Percentiles rank a stretch among this genome's conserved stretches.
These are phyloP conservation scores for Fistulinella cinereoalba DNA, from an alignment of 1,284 basidiomycete species.

Conservation along the genomic window DNA sequence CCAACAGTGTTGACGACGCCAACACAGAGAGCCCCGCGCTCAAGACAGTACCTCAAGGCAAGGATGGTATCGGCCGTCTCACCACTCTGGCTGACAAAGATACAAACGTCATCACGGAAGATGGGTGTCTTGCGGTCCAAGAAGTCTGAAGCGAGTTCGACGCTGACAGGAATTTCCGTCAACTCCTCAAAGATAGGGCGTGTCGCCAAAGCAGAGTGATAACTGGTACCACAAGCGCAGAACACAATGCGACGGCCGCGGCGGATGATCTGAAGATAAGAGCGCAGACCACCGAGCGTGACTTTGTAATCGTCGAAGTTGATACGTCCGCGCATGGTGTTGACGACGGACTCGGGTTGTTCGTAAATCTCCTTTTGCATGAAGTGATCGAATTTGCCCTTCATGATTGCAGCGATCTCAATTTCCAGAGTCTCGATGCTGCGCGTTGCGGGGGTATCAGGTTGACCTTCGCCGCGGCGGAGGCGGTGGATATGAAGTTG, in stretches of 20 bases:
- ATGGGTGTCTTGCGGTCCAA: conserved; percentile 98
- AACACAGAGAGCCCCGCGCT: conserved; percentile 92
- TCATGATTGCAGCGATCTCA: conserved; percentile 99
- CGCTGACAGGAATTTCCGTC: conserved; percentile 97
- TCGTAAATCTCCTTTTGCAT: conserved; percentile 99
- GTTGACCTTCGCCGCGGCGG: conserved; percentile 73
- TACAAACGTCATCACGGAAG: conserved; percentile 97
- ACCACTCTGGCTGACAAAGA: conserved; percentile 97
- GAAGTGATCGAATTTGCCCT: conserved; percentile 99
- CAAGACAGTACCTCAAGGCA: conserved; percentile 94
- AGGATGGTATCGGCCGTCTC: conserved; percentile 99
- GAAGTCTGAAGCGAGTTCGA: conserved; percentile 98
- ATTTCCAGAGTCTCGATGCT: conserved; percentile 99
- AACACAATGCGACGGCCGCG: conserved; percentile 95
- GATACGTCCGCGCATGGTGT: conserved; percentile 99
- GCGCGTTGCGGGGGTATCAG: conserved; percentile 72
- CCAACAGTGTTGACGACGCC: conserved; percentile 99
- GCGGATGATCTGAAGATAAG: conserved; percentile 94
- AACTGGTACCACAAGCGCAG: conserved; percentile 96
- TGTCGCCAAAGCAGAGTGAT: conserved; percentile 97
- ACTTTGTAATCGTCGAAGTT: conserved; percentile 95
- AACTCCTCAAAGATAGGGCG: conserved; percentile 98
- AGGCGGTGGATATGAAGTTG: conserved; percentile 99
- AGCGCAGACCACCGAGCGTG: conserved; percentile 93
- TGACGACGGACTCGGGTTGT: conserved; percentile 99